Percentiles rank a stretch among this genome's conserved stretches.
Evolutionary conservation across 345 rosid species (phyloP).

Genomic region (Rhodomyrtus tomentosa): DNA sequence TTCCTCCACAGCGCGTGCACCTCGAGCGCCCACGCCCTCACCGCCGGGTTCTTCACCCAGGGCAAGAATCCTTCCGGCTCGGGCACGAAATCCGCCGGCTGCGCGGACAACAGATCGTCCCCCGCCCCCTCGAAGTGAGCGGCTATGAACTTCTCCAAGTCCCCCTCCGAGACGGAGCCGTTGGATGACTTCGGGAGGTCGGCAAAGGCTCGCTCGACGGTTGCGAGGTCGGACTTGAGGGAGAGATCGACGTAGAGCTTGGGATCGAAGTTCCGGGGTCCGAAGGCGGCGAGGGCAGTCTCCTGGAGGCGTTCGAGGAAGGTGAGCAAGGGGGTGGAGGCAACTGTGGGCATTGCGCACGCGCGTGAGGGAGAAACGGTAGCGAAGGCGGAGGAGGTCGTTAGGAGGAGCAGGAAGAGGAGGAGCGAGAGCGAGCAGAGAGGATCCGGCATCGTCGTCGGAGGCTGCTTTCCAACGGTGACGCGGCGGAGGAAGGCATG

Average conservation of each 20-base stretch:
- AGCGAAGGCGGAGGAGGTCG: not conserved
- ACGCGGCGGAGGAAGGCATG: conserved; percentile 14
- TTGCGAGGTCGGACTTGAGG: conserved; percentile 33
- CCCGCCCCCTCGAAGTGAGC: conserved; percentile 45
- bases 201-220: conserved; percentile 35
- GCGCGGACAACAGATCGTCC: conserved; percentile 35
- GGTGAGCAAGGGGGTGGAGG: conserved; percentile 20
- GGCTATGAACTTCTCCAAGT: conserved; percentile 14
- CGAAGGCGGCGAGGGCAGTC: conserved; percentile 41
- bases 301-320: conserved; percentile 65
- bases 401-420: not conserved
- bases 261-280: conserved; percentile 36
- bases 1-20: conserved; percentile 79
- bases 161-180: conserved; percentile 11
- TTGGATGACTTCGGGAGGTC: conserved; percentile 26
- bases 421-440: not conserved
- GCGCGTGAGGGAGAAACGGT: fast-evolving
- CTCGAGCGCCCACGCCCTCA: conserved; percentile 73
- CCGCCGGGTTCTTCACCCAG: conserved; percentile 45
- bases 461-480: not conserved
- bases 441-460: not conserved
- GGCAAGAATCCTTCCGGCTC: conserved; percentile 63
- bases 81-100: conserved; percentile 49
- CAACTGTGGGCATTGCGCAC: not conserved
- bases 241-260: conserved; percentile 63